Evolutionary conservation across 2,329 filamentous ascomycete species (phyloP), one percentile per base, ranked within the genome.

Genomic region (Penicillium sp.): DNA sequence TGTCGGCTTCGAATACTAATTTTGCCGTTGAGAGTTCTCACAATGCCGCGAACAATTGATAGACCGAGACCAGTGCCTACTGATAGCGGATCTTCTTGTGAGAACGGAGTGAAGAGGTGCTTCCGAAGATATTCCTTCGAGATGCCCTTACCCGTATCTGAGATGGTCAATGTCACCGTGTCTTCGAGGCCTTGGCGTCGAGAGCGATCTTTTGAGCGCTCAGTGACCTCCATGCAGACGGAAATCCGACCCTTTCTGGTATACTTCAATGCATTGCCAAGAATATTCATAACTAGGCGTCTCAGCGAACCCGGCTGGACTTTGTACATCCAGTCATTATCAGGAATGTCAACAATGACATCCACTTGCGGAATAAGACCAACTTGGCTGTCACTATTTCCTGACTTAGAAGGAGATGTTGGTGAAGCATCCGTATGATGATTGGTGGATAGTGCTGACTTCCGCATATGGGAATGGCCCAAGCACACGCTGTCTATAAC

Each of bases 101-200:
- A 72, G 59, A 88, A 88, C 0, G 85, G 82, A 0, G 78, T 80
- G 63, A 84, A 88, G 0, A 88, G 68, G 10, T 78, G 76, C 11
- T 82, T 78, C n/a, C 77, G 74, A 4, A 88, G 73, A 58, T 82
- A 89, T 7, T 85, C 80, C 0, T 80, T 72, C 0, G 78, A 77
- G 16, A 89, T 89, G 0, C 86, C 86, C 19, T 77, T 77, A 1
- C 86, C 86, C 0, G 85, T 85, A 58, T 89, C 87, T 0, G 74
- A 74, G 1, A 89, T 79, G 0, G 75, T 79, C 3, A 81, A 57
- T 36, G 26, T 66, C 42, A 50, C 43, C 26, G 53, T 52, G 36
- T 59, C 55, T 31, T 54, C 41, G 1, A 22, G 37, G 22, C 40
- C 50, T 42, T 50, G 55, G 44, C 35, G 58, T 45, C 46, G 50